Conservation (phyloP, 495 filamentous ascomycete species). For the Cudoniella acicularis region DNA sequence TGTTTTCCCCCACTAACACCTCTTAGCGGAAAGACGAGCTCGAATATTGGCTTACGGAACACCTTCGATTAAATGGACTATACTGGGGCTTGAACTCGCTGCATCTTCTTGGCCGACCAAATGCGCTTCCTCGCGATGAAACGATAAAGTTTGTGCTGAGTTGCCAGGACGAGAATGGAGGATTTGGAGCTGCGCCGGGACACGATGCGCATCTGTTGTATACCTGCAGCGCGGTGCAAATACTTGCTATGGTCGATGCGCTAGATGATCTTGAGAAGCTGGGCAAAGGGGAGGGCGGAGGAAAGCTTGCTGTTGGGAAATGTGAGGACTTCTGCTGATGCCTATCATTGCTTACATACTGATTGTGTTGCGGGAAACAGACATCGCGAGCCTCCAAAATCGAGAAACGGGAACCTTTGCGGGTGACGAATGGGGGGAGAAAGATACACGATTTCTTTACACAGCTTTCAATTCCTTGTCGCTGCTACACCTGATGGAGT, state of each 20-base stretch:
- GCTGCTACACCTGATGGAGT: conserved; percentile 63
- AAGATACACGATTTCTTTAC: conserved; percentile 91
- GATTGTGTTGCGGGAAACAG: conserved; percentile 41
- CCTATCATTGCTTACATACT: background rate
- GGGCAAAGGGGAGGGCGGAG: conserved; percentile 66
- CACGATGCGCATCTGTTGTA: conserved; percentile 96
- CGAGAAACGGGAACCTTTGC: conserved; percentile 77
- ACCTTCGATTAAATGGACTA: conserved; percentile 87
- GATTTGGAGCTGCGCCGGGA: conserved; percentile 88
- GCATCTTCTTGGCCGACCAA: conserved; percentile 74
- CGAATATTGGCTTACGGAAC: conserved; percentile 96
- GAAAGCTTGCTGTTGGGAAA: conserved; percentile 55
- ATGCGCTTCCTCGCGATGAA: conserved; percentile 74
- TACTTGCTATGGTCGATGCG: conserved; percentile 79
- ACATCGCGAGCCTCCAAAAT: conserved; percentile 79
- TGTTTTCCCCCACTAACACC: conserved; percentile 3
- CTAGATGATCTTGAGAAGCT: conserved; percentile 73
- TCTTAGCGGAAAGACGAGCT: conserved; percentile 81
- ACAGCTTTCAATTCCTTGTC: conserved; percentile 83
- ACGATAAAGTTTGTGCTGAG: conserved; percentile 89
- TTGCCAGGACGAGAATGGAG: conserved; percentile 81
- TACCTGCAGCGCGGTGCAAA: conserved; percentile 89
- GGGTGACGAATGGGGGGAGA: conserved; percentile 95
- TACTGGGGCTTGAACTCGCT: conserved; percentile 95
- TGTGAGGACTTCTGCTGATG: conserved; percentile 7